These are phyloP conservation scores for Malus orientalis DNA, from an alignment of 306 rosid genomes.

Conservation along the genomic window DNA sequence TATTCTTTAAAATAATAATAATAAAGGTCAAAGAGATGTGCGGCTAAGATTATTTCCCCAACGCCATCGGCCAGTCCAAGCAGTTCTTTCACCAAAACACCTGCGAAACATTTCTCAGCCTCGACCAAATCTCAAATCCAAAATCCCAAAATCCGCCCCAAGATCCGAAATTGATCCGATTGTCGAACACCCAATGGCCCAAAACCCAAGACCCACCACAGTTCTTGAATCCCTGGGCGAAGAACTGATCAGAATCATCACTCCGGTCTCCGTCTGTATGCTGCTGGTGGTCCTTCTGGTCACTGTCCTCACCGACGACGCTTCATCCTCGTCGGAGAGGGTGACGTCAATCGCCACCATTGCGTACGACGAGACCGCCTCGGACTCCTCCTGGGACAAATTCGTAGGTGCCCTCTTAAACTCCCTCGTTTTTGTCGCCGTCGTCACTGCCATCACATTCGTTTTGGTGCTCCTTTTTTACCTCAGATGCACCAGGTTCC, in stretches of 20 bases:
- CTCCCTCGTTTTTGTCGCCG: constrained; percentile 63
- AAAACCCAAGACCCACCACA: constrained; percentile 36
- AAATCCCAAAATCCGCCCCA: constrained; percentile 3
- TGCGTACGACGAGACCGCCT: constrained; percentile 55
- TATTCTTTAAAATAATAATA: no score
- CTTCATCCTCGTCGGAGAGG: constrained; percentile 34
- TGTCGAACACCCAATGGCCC: constrained; percentile 48
- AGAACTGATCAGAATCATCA: constrained; percentile 66
- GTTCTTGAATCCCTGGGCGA: constrained; percentile 65
- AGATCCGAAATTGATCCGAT: constrained; percentile 7
- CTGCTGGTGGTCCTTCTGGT: constrained; percentile 72
- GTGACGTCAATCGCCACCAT: constrained; percentile 54
- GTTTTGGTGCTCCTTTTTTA: constrained; percentile 75
- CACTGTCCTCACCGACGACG: constrained; percentile 38
- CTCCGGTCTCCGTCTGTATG: constrained; percentile 94
- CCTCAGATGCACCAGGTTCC: constrained; percentile 63
- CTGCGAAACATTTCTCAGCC: background rate
- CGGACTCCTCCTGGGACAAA: constrained; percentile 85
- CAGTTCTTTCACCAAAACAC: background rate
- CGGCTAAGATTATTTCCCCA: background rate
- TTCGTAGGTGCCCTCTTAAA: constrained; percentile 73
- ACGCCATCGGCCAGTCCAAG: background rate
- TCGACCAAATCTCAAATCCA: background rate
- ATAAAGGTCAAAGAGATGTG: background rate
- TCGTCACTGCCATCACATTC: constrained; percentile 66